Base-by-base conservation (phyloP, 2,329 filamentous ascomycete genomes). In the Trichoderma oligosporum region DNA sequence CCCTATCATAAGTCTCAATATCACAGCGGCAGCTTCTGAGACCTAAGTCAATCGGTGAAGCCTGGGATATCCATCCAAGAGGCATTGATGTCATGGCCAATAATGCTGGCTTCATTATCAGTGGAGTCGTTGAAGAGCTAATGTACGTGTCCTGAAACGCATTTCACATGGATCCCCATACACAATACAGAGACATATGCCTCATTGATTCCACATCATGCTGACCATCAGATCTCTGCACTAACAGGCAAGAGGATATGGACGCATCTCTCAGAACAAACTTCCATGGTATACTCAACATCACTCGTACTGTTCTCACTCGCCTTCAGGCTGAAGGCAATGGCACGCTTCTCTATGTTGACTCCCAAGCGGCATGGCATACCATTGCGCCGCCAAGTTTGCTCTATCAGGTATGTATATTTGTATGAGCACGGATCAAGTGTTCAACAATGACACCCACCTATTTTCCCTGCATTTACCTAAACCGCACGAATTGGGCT, bases 21-120 rank as follows among this genome's bases (percentile, higher is more conserved):
- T 67, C 5, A 52, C 60, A 0, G 44, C 53, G 0, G 18, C 62
- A 0, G 27, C 16, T 0, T 27, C 39, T 1, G 24, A 42, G 1
- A 61, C 67, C 7, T 54, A 60, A 4, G n/a, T 46, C 12, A 61
- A 59, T 65, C 0, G 31, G 63, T 1, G 45, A 57, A 9, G 63
- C 60, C 4, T 66, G 64, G 64, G 20, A 44, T 2, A 41, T 61
- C 2, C 61, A 63, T 27, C 42, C 60, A 47, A 67, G 64, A 4
- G 64, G 67, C 4, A 69, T 75, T 16, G 71, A 75, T 39, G 66
- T 75, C 1, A 60, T 74, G 1, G 67, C 74, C 8, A 74, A 75
- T 25, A 75, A 74, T 31, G 73, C 73, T 1, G 73, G 72, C 4
- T 74, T 60, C 4, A 62, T 66, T 20, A 51, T 66, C 14, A 62